Conservation (phyloP, 2,329 filamentous ascomycete genomes). For the Xylariaceae sp. region DNA sequence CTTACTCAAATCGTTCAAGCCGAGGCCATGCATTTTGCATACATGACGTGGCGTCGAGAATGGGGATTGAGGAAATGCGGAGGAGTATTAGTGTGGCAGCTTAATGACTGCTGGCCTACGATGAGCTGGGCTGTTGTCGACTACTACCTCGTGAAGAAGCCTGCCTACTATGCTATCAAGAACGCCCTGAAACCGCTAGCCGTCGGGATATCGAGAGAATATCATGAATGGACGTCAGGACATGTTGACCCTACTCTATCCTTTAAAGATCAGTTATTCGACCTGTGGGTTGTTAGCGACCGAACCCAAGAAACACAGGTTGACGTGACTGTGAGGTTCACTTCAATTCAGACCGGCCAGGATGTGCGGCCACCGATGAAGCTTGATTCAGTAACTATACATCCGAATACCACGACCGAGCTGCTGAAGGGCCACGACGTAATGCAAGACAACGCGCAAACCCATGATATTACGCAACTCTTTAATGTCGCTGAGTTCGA, state of each 20-base stretch:
- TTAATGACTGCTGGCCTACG: conserved; percentile 74
- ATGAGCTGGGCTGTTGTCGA: conserved; percentile 71
- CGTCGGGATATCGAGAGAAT: conserved; percentile 58
- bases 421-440: conserved; percentile 44
- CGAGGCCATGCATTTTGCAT: conserved; percentile 58
- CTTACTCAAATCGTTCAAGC: conserved; percentile 60
- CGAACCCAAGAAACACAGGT: conserved; percentile 32
- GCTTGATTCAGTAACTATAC: conserved; percentile 31
- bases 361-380: conserved; percentile 41
- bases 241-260: conserved; percentile 49
- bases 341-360: conserved; percentile 49
- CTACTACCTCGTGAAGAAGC: conserved; percentile 69
- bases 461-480: conserved; percentile 24
- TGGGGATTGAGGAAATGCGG: conserved; percentile 68
- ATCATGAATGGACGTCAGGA: conserved; percentile 52
- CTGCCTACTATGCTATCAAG: conserved; percentile 61
- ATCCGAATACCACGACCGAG: conserved; percentile 49
- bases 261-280: conserved; percentile 47
- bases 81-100: conserved; percentile 70
- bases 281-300: conserved; percentile 52
- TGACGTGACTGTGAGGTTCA: conserved; percentile 44
- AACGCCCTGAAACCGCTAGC: conserved; percentile 64
- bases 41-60: conserved; percentile 64
- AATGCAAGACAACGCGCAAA: conserved; percentile 8
- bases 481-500: conserved; percentile 47